A percentile compares a stretch with the other conserved stretches of the same genome.
Evolutionary conservation across 2,329 filamentous ascomycete species (phyloP).

Genomic region (Fonsecaea pedrosoi): DNA sequence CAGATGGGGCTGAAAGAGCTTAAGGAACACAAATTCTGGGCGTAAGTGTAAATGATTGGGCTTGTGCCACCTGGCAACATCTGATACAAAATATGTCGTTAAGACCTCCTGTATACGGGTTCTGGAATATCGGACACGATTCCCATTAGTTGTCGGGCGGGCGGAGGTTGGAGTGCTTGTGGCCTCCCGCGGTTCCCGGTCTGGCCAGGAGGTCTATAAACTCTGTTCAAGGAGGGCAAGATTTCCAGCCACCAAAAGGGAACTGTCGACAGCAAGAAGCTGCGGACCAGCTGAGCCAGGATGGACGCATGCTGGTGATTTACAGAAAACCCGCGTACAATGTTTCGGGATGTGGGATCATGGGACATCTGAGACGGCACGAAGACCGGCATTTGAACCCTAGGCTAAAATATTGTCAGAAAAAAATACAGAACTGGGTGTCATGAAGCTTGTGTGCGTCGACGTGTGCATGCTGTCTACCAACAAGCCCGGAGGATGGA

Average conservation of each 20-base stretch:
- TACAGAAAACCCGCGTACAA: background rate
- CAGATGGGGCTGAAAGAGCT: conserved; percentile 24
- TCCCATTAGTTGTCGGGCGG: background rate
- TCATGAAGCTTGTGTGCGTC: background rate
- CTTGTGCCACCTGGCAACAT: background rate
- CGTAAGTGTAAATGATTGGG: background rate
- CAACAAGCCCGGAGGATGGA: background rate
- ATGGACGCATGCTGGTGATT: background rate
- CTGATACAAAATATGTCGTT: background rate
- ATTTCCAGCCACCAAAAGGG: background rate
- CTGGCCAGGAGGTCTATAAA: background rate
- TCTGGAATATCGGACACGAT: background rate
- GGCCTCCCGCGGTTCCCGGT: background rate
- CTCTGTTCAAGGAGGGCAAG: background rate
- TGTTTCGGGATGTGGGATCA: background rate
- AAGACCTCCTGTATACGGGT: background rate
- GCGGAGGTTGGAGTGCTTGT: background rate
- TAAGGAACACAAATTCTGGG: conserved; percentile 24
- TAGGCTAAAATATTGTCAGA: background rate
- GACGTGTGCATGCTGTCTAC: background rate
- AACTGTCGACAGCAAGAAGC: background rate
- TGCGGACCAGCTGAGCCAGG: background rate
- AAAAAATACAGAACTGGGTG: background rate
- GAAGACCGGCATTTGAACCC: background rate
- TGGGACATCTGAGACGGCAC: background rate